Evolutionary conservation across 352 stramenopile genomes (phyloP), one percentile per base, ranked within the genome.

Genomic region (Phytophthora ohioensis): DNA sequence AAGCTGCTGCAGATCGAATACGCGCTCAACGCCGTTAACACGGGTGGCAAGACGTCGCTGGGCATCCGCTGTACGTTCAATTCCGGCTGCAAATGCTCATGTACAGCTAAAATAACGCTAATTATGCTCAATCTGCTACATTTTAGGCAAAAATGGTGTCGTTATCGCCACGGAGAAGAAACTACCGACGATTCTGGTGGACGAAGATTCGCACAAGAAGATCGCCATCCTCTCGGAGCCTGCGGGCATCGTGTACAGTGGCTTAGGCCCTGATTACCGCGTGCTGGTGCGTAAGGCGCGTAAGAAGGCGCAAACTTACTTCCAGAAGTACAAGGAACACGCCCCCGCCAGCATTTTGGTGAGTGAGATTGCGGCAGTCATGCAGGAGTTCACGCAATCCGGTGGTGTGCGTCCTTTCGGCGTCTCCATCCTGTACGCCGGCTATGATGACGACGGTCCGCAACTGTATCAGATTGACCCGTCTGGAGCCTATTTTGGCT

Each of bases 1-100:
- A 99, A 99, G 87, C 89, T 99, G 51, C 89, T 99, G 51, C 98
- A 99, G 88, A 99, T 99, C 73, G 98, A 99, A 82, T 99, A 99
- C 73, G 98, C 98, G 32, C 87, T 99, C 2, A 99, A 99, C 67
- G 97, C 97, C 7, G 98, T 99, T n/a, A 94, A 98, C 74, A 92
- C 91, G 60, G 95, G 98, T 71, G 98, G 98, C 31, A 98, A 98
- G 66, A 99, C 97, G 27, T 98, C 97, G 45, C 80, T 99, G 17
- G 98, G 98, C 71, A 99, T 99, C 76, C 93, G 94, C 57, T 94
- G 87, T 95, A 80, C 41, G 82, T 88, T n/a, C n/a, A 39, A 17
- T 38, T 6, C 1, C 5, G 4, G 7, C 30, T 55, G 13, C 35
- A 58, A 34, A 0, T 8, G 10, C 6, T 4, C 3, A 13, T n/a